Evolutionary conservation across 306 rosid genomes (phyloP), one percentile per base, ranked within the genome.

Genomic region (Mimosa bimucronata): DNA sequence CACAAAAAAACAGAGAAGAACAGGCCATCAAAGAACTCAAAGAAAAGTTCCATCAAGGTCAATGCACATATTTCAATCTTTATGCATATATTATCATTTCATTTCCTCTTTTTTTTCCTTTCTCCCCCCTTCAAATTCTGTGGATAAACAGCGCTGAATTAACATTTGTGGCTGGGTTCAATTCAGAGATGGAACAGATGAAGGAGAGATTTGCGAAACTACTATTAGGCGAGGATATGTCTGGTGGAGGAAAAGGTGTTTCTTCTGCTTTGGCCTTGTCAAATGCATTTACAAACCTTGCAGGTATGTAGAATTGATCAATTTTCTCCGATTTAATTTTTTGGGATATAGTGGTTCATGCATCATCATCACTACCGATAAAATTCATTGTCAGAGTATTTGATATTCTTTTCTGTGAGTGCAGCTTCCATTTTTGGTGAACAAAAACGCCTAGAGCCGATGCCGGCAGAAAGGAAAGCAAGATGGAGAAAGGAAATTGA

Each of bases 201-300:
- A 93, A 88, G 87, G 99, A 96, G 92, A 88, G 92, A 87, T 96
- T 93, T 79, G 83, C 99, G 67, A 96, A 96, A 76, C 81, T 96
- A 72, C 90, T 96, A 58, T 82, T 96, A 83, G 99, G 99, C 15
- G 99, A 96, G 76, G 99, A 96, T 73, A 96, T 96, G 99, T 96
- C 99, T 2, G 99, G 99, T 44, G 99, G 99, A 82, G 99, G 99
- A 57, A 91, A 91, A 77, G 98, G 99, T 55, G 99, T 96, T 86
- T 90, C 99, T 0, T 93, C 99, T 21, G 97, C 99, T 75, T 83
- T 96, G 77, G 99, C 99, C 50, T 83, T 96, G 89, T 96, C 99
- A n/a, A 96, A 96, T 83, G 98, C 99, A 77, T 86, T 96, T 46
- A 96, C 99, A 57, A 96, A 96, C 78, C 98, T 91, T 80, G 98